A percentile compares a stretch with the other conserved stretches of the same genome.
phyloP scores from a whole-genome alignment of 1,139 yeast species.

The Hansenula sp. region DNA sequence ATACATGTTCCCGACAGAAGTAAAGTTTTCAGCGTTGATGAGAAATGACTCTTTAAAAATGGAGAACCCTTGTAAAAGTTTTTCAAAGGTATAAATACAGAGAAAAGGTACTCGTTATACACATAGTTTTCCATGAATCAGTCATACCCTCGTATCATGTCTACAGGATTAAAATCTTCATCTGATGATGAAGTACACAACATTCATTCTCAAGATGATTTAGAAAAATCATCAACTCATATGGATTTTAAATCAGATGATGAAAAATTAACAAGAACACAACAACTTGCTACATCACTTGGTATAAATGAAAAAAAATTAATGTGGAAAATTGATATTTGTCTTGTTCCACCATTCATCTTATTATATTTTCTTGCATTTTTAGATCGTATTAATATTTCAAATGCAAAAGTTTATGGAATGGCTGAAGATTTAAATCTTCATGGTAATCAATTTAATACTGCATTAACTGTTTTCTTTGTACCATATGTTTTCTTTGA shows the following conservation, averaged over 20 bases:
- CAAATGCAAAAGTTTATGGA: slow-evolving; percentile 53
- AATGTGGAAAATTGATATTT: slow-evolving; percentile 42
- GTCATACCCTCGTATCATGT: too few species aligned
- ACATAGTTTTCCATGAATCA: too few species aligned
- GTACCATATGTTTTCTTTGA: slow-evolving; percentile 51
- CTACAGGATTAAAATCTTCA: too few species aligned
- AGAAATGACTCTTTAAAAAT: too few species aligned
- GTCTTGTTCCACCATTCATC: slow-evolving; percentile 51
- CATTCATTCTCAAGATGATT: too few species aligned
- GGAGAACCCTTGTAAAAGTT: too few species aligned
- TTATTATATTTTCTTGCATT: slow-evolving; percentile 51
- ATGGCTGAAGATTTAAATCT: slow-evolving; percentile 42
- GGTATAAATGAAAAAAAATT: slow-evolving; percentile 41
- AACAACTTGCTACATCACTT: slow-evolving; percentile 35
- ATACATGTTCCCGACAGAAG: too few species aligned
- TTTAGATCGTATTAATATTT: slow-evolving; percentile 56
- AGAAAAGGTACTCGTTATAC: too few species aligned
- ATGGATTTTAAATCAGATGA: slow-evolving; percentile 13
- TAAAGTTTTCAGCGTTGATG: too few species aligned
- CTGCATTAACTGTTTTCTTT: slow-evolving; percentile 45
- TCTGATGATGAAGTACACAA: too few species aligned
- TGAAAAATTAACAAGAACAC: slow-evolving; percentile 23
- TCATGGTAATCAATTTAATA: slow-evolving; percentile 42
- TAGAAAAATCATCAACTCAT: not conserved
- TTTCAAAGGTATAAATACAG: too few species aligned